These are phyloP conservation scores for Neofusicoccum cordaticola DNA, from an alignment of 2,329 filamentous ascomycete genomes.

Conservation along the genomic window DNA sequence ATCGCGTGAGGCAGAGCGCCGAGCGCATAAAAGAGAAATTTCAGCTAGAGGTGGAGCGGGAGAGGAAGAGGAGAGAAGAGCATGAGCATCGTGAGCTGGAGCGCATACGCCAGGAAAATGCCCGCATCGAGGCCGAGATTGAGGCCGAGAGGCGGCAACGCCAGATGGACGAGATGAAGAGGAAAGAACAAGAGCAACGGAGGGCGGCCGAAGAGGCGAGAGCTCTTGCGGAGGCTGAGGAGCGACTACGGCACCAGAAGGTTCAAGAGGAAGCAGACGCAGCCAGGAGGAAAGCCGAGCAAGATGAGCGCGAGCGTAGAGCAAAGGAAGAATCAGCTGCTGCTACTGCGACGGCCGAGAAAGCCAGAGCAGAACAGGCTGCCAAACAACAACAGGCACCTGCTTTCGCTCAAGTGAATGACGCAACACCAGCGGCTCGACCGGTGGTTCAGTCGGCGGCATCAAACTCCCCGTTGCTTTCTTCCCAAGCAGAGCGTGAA, in stretches of 20 bases:
- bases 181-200: conserved; percentile 32
- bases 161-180: conserved; percentile 31
- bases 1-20: conserved; percentile 58
- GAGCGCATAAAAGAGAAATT: conserved; percentile 53
- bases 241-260: conserved; percentile 29
- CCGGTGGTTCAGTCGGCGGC: conserved; percentile 3
- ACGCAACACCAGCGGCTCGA: neutral
- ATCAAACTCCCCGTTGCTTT: neutral
- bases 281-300: conserved; percentile 20
- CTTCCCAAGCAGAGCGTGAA: conserved; percentile 21
- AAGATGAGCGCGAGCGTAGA: conserved; percentile 24
- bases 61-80: conserved; percentile 32
- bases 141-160: conserved; percentile 36
- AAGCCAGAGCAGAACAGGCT: conserved; percentile 28
- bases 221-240: conserved; percentile 31
- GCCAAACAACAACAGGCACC: conserved; percentile 19
- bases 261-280: conserved; percentile 25
- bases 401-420: neutral
- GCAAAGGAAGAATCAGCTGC: conserved; percentile 22
- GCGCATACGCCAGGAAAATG: conserved; percentile 42
- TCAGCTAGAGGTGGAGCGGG: conserved; percentile 40
- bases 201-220: conserved; percentile 23
- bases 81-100: conserved; percentile 39
- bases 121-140: conserved; percentile 40
- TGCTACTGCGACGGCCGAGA: conserved; percentile 19